Conservation (phyloP, 257 asterid species). For the Vinca minor region DNA sequence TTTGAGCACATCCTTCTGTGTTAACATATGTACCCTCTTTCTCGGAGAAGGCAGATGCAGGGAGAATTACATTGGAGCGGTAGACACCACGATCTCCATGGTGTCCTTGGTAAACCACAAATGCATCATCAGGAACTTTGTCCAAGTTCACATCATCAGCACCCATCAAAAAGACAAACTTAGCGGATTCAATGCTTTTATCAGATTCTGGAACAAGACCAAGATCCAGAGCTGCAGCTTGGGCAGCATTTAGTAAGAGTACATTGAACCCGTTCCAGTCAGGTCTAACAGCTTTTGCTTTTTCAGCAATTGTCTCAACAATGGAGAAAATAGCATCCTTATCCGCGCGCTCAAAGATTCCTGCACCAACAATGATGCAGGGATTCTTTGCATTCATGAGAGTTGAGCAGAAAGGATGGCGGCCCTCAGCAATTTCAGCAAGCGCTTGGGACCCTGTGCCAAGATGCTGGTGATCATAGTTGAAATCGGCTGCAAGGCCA, state of each 20-base stretch:
- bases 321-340: conserved; percentile 69
- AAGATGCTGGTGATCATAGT: conserved; percentile 83
- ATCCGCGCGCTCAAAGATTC: conserved; percentile 67
- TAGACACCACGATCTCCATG: conserved; percentile 85
- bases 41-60: conserved; percentile 86
- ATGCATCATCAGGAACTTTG: conserved; percentile 71
- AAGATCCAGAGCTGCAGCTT: conserved; percentile 96
- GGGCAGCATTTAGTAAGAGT: conserved; percentile 77
- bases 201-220: conserved; percentile 87
- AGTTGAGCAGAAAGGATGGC: conserved; percentile 63
- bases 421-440: conserved; percentile 60
- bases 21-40: conserved; percentile 89
- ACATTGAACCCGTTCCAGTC: conserved; percentile 88
- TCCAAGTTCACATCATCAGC: conserved; percentile 83
- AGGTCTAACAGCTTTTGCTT: conserved; percentile 56
- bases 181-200: conserved; percentile 62
- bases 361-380: conserved; percentile 72
- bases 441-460: conserved; percentile 79
- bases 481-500: conserved; percentile 79
- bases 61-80: conserved; percentile 89
- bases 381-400: conserved; percentile 82
- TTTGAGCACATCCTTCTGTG: conserved; percentile 90
- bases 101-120: conserved; percentile 97
- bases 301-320: conserved; percentile 60
- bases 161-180: conserved; percentile 86